Evolutionary conservation across 202 grass and related monocot species (phyloP).

Genomic region (Hordeum pubiflorum): DNA sequence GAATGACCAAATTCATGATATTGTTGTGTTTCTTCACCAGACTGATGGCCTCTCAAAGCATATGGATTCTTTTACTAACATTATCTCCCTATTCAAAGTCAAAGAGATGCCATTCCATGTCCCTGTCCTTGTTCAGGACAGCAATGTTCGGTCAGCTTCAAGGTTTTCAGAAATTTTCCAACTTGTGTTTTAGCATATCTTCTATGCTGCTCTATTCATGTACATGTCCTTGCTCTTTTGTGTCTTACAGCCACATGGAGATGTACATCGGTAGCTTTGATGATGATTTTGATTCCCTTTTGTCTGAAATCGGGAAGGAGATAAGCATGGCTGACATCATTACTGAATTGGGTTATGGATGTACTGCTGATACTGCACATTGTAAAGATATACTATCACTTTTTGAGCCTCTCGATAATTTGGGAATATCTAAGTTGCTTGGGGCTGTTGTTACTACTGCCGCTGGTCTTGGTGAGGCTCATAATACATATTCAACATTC

Average conservation of each 20-base stretch:
- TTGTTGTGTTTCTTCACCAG: conserved; percentile 72
- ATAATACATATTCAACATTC: conserved; percentile 53
- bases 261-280: conserved; percentile 34
- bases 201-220: conserved; percentile 2
- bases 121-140: conserved; percentile 38
- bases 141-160: conserved; percentile 24
- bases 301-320: conserved; percentile 43
- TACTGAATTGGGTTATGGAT: conserved; percentile 42
- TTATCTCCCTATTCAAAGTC: conserved; percentile 57
- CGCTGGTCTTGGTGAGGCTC: conserved; percentile 30
- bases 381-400: conserved; percentile 42
- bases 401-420: conserved; percentile 40
- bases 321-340: conserved; percentile 46
- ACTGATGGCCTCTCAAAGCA: conserved; percentile 64
- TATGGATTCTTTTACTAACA: conserved; percentile 62
- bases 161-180: conserved; percentile 25
- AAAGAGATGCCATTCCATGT: conserved; percentile 53
- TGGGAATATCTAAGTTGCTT: conserved; percentile 41
- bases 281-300: conserved; percentile 45
- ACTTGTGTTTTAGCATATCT: conserved; percentile 10
- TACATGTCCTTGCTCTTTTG: neutral
- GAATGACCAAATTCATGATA: conserved; percentile 76
- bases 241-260: conserved; percentile 44
- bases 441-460: conserved; percentile 44
- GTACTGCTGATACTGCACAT: conserved; percentile 22